phyloP scores from a whole-genome alignment of 768 basidiomycete species.

The Rhizopogon vesiculosus region DNA sequence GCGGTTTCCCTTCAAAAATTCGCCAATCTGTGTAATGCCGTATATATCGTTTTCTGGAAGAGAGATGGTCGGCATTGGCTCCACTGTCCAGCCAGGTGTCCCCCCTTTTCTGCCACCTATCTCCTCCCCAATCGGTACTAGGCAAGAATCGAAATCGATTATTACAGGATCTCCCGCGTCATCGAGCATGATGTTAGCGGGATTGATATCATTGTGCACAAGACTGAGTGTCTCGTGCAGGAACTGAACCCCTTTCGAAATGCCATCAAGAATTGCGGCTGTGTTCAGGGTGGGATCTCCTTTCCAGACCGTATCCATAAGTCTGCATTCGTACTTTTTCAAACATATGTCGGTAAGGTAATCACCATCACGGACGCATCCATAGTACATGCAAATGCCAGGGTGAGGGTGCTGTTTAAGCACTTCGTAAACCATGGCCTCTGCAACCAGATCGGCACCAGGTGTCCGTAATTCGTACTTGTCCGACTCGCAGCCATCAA shows the following conservation, averaged over 20 bases:
- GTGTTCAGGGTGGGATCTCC: background rate
- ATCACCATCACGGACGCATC: conserved; percentile 13
- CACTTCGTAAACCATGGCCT: too few species aligned
- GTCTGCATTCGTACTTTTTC: background rate
- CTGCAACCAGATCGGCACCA: too few species aligned
- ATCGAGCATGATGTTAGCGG: conserved; percentile 17
- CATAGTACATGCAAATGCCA: conserved; percentile 15
- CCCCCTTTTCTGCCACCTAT: background rate
- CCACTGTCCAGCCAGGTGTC: background rate
- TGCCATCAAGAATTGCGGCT: conserved; percentile 5
- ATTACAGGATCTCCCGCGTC: conserved; percentile 11
- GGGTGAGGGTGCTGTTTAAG: too few species aligned
- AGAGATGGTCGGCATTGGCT: background rate
- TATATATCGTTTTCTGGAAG: background rate
- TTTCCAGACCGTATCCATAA: background rate
- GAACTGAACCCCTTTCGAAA: conserved; percentile 12
- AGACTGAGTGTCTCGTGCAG: conserved; percentile 20
- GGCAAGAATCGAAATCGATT: conserved; percentile 18
- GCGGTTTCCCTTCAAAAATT: background rate
- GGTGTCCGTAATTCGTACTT: background rate
- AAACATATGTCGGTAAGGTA: conserved; percentile 13
- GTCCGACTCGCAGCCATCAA: background rate
- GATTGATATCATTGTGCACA: conserved; percentile 23
- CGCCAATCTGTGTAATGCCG: background rate
- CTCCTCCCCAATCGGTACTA: background rate